Percentiles rank a stretch among this genome's conserved stretches.
Conservation (phyloP, 495 filamentous ascomycete species). For the Trichoderma virens region DNA sequence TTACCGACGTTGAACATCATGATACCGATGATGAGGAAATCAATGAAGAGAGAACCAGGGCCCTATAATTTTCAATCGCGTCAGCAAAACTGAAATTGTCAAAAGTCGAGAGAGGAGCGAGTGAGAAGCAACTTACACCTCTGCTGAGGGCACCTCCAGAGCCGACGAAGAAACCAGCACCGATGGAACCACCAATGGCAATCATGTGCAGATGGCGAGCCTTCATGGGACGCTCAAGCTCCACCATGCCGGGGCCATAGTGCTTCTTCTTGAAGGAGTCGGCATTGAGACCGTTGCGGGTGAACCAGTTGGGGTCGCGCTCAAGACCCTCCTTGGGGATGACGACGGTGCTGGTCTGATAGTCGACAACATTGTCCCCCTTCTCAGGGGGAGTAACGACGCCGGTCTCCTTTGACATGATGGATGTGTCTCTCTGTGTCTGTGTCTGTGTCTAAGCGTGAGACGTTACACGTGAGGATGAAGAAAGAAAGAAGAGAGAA, state of each 20-base stretch:
- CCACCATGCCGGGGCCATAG: conserved; percentile 28
- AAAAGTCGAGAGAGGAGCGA: too few species aligned
- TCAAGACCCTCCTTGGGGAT: background rate
- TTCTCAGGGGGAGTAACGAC: background rate
- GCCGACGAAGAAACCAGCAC: conserved; percentile 54
- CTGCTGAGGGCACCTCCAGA: conserved; percentile 39
- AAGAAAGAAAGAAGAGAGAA: background rate
- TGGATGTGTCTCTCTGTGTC: background rate
- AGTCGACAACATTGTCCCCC: conserved; percentile 5
- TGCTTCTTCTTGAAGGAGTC: conserved; percentile 36
- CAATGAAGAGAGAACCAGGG: conserved; percentile 42
- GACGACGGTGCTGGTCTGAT: background rate
- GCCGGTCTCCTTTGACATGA: conserved; percentile 5
- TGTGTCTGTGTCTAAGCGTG: background rate
- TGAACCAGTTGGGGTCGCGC: conserved; percentile 33
- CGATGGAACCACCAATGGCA: conserved; percentile 65
- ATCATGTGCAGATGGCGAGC: conserved; percentile 68
- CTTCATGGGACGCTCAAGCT: conserved; percentile 55
- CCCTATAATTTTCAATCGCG: conserved; percentile 21
- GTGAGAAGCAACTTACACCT: conserved; percentile 23
- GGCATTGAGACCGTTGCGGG: conserved; percentile 43
- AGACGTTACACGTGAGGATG: background rate
- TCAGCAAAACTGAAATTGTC: background rate
- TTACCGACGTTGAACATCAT: conserved; percentile 47
- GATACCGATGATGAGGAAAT: conserved; percentile 47